Base-by-base conservation (phyloP, 2,329 filamentous ascomycete species). In the Ceratocystis variospora region DNA sequence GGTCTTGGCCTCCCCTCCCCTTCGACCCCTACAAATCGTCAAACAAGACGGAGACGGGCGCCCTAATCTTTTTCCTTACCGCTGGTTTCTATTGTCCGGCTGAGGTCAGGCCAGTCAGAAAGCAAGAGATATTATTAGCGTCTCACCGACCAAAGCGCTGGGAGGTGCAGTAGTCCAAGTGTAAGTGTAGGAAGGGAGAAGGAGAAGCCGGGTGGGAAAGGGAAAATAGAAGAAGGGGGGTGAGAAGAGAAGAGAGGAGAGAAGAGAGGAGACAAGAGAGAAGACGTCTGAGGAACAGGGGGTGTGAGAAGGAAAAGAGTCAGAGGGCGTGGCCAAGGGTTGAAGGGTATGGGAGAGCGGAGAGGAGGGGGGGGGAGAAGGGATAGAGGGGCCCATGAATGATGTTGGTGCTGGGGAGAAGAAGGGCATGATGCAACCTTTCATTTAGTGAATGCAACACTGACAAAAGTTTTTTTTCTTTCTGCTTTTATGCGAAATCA, bases 81-180 rank as follows among this genome's bases (percentile, higher is more conserved):
- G 53, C 22, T 57, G 53, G 53, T 57, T 57, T 61, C 12, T 33
- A 17, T 57, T 28, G 1, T 25, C 53, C 15, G 15, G 53, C 28
- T 7, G 5, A 41, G 10, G 37, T 41, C 37, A 41, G 37, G 37
- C 37, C 37, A 41, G 37, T 10, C 37, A 41, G 10, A 41, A 10
- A 15, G 37, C 37, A n/a, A 57, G 53, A 57, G 10, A 57, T 57
- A 57, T 57, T 57, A 57, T 57, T 57, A 57, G 53, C 53, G 53
- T 57, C 53, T 57, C 53, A 57, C 31, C 28, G 28, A 57, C 22
- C 53, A 57, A 57, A 33, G 25, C 22, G 28, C 53, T 31, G 53
- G 53, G 28, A 57, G 28, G 28, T 57, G 53, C 48, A 28, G n/a
- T 19, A 55, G 12, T 41, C 37, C 37, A 41, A 41, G 37, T 41